Conservation (phyloP, 306 rosid genomes). For the Trifolium repens region DNA sequence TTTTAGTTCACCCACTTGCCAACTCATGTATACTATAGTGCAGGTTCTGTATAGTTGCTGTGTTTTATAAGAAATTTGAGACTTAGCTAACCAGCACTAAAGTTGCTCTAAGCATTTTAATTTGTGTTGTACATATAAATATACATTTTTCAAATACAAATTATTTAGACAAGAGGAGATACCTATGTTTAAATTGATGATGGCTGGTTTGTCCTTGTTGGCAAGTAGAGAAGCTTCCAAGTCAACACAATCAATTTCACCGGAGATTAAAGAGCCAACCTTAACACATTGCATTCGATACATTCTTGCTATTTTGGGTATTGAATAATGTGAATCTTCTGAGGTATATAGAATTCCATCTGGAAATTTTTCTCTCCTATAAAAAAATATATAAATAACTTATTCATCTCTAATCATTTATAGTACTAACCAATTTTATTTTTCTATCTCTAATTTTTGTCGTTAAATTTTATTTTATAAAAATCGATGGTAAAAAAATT, state of each 20-base stretch:
- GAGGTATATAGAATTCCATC: slow-evolving; percentile 75
- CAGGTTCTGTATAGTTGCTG: too few relatives aligned
- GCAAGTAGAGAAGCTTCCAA: slow-evolving; percentile 51
- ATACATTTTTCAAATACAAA: neutral
- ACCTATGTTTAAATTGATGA: slow-evolving; percentile 70
- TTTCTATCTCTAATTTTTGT: too few relatives aligned
- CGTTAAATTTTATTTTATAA: too few relatives aligned
- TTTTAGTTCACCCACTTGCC: too few relatives aligned
- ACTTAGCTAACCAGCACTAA: too few relatives aligned
- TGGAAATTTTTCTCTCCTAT: slow-evolving; percentile 67
- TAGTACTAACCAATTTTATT: too few relatives aligned
- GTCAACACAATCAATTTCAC: slow-evolving; percentile 68
- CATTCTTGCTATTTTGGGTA: slow-evolving; percentile 75
- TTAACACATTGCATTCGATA: slow-evolving; percentile 73
- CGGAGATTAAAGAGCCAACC: slow-evolving; percentile 59
- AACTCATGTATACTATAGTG: too few relatives aligned
- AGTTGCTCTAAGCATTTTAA: neutral
- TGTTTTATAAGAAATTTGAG: too few relatives aligned
- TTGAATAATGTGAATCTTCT: slow-evolving; percentile 66
- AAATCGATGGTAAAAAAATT: neutral
- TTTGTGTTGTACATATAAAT: too few relatives aligned
- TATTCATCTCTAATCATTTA: neutral
- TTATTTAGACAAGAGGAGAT: neutral
- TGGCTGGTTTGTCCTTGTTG: slow-evolving; percentile 73
- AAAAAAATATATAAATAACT: neutral